Evolutionary conservation across 148 eudicot genomes (phyloP).

Genomic region (Persicaria tinctoria): DNA sequence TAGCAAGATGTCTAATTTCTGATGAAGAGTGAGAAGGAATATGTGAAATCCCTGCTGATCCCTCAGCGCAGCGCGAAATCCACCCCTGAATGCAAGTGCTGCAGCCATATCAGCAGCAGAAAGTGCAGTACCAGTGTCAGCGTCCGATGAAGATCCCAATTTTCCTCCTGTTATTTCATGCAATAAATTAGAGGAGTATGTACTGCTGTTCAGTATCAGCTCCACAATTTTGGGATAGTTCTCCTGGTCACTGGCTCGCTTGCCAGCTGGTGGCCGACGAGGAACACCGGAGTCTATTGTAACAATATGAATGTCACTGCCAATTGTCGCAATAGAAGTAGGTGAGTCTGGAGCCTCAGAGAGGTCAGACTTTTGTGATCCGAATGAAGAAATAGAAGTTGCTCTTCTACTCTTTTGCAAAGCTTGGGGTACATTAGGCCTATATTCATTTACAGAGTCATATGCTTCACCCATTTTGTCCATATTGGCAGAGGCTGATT

Average conservation of each 20-base stretch:
- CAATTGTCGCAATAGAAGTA: conserved; percentile 25
- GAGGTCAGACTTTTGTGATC: conserved; percentile 51
- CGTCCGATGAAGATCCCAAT: conserved; percentile 50
- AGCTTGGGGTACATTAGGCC: conserved; percentile 49
- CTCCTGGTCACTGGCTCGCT: conserved; percentile 76
- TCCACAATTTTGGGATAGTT: conserved; percentile 90
- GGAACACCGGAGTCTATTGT: conserved; percentile 99
- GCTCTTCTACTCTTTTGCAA: conserved; percentile 74
- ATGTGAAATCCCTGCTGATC: conserved; percentile 98
- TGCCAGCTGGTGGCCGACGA: conserved; percentile 94
- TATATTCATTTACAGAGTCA: conserved; percentile 57
- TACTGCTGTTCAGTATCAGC: conserved; percentile 77
- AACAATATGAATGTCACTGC: conserved; percentile 51
- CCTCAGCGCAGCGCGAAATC: conserved; percentile 79
- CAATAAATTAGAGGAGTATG: conserved; percentile 62
- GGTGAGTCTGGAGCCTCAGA: conserved; percentile 49
- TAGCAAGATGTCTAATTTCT: conserved; percentile 69
- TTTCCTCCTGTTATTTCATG: conserved; percentile 82
- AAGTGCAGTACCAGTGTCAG: conserved; percentile 20
- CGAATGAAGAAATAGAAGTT: conserved; percentile 44
- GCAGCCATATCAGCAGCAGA: conserved; percentile 37
- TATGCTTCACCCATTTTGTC: conserved; percentile 67
- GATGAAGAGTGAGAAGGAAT: conserved; percentile 85
- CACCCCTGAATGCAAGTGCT: conserved; percentile 63
- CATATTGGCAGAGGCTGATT: conserved; percentile 37